Evolutionary conservation across 371 early-diverging fungal species (phyloP).

Genomic region (Mucor velutinosus): DNA sequence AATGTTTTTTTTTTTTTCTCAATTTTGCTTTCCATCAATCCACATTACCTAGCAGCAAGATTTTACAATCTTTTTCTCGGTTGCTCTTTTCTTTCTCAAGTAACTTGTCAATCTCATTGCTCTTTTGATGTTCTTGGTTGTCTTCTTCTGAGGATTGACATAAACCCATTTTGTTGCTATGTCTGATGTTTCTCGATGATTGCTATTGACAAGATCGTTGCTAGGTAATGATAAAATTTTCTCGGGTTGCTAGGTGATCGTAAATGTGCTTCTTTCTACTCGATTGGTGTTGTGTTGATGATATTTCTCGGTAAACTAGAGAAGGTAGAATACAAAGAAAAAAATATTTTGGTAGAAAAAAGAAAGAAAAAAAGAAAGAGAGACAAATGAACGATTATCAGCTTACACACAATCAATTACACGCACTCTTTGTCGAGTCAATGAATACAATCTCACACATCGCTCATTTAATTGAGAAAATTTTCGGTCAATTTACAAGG

Average conservation of each 20-base stretch:
- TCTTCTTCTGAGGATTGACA: slow-evolving; percentile 68
- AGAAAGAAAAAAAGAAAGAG: background rate
- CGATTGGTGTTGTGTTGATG: background rate
- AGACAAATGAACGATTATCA: background rate
- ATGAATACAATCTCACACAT: background rate
- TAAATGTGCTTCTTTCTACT: background rate
- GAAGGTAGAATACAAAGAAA: background rate
- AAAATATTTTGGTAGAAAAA: background rate
- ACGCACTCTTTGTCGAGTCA: background rate
- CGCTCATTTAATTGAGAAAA: slow-evolving; percentile 1
- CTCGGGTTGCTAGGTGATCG: background rate
- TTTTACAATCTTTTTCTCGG: slow-evolving; percentile 72
- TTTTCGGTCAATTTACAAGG: background rate
- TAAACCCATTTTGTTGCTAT: slow-evolving; percentile 53
- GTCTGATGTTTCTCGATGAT: background rate
- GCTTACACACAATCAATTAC: background rate
- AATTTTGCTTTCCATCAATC: background rate
- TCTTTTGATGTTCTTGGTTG: slow-evolving; percentile 54
- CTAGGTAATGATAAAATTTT: background rate
- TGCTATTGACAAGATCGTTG: background rate
- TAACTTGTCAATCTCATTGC: slow-evolving; percentile 65
- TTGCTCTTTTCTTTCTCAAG: slow-evolving; percentile 63
- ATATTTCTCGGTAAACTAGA: background rate
- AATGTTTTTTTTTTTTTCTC: background rate
- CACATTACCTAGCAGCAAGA: slow-evolving; percentile 68